These are phyloP conservation scores for Candida insectalens DNA, from an alignment of 805 yeast genomes.

Conservation along the genomic window DNA sequence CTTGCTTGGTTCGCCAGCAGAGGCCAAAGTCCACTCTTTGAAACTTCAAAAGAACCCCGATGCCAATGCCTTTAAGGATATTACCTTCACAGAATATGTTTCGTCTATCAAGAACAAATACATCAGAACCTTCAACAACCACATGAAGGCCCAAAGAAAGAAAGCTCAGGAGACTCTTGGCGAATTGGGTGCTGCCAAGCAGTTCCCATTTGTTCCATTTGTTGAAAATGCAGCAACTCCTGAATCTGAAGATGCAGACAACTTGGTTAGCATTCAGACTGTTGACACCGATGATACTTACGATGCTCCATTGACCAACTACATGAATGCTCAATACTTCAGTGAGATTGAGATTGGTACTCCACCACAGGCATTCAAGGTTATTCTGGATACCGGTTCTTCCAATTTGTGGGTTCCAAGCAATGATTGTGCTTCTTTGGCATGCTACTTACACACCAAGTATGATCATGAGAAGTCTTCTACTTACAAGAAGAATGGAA, in stretches of 20 bases:
- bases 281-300: slow-evolving; percentile 33
- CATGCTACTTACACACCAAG: slow-evolving; percentile 89
- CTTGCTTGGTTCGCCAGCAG: slow-evolving; percentile 13
- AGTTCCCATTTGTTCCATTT: slow-evolving; percentile 34
- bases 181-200: slow-evolving; percentile 9
- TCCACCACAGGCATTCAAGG: slow-evolving; percentile 90
- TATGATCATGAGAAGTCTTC: slow-evolving; percentile 80
- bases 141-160: slow-evolving; percentile 20
- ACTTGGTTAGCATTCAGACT: slow-evolving; percentile 4
- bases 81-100: slow-evolving; percentile 36
- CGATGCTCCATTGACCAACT: slow-evolving; percentile 83
- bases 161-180: slow-evolving; percentile 6
- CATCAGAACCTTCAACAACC: slow-evolving; percentile 27
- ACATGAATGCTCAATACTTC: slow-evolving; percentile 91
- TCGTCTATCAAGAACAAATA: slow-evolving; percentile 40
- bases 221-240: slow-evolving; percentile 13
- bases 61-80: slow-evolving; percentile 36
- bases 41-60: slow-evolving; percentile 37
- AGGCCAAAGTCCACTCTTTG: slow-evolving; percentile 39
- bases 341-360: slow-evolving; percentile 89
- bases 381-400: slow-evolving; percentile 91
- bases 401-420: slow-evolving; percentile 97
- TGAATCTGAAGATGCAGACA: slow-evolving; percentile 12
- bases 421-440: slow-evolving; percentile 79
- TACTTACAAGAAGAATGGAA: slow-evolving; percentile 78